These are phyloP conservation scores for Mycena latifolia DNA, from an alignment of 768 basidiomycete species.

Conservation along the genomic window DNA sequence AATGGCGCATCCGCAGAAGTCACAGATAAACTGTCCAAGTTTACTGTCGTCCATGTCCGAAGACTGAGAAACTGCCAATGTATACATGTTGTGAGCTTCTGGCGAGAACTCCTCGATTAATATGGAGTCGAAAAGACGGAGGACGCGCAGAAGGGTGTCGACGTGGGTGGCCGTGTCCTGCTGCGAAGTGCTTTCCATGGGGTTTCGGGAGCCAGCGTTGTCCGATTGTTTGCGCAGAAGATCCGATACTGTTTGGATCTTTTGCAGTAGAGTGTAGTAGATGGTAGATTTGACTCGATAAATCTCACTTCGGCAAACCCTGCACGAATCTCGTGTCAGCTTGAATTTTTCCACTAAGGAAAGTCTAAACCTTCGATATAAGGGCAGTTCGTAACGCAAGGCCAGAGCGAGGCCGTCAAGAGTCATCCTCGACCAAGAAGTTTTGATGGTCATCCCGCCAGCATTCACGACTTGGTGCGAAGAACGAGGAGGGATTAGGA, in stretches of 20 bases:
- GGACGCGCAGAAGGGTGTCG: slow-evolving; percentile 14
- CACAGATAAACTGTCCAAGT: slow-evolving; percentile 65
- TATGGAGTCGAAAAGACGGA: slow-evolving; percentile 34
- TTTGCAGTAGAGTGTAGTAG: slow-evolving; percentile 62
- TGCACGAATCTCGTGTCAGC: too few relatives aligned
- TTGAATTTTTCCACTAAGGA: slow-evolving; percentile 5
- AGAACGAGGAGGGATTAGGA: slow-evolving; percentile 84
- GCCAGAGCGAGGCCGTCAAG: slow-evolving; percentile 69
- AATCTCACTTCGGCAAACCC: slow-evolving; percentile 84
- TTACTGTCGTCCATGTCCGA: too few relatives aligned
- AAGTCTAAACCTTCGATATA: slow-evolving; percentile 76
- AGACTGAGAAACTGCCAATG: neutral
- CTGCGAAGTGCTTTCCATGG: slow-evolving; percentile 7
- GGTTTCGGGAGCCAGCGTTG: slow-evolving; percentile 4
- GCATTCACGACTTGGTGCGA: slow-evolving; percentile 89
- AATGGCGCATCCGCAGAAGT: slow-evolving; percentile 86
- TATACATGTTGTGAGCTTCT: slow-evolving; percentile 37
- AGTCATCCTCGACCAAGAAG: slow-evolving; percentile 91
- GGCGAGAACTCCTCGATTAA: slow-evolving; percentile 38
- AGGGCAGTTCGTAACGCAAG: slow-evolving; percentile 78
- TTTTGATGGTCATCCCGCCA: slow-evolving; percentile 86
- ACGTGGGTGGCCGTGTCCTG: slow-evolving; percentile 15
- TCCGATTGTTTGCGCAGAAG: neutral
- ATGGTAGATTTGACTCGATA: slow-evolving; percentile 81
- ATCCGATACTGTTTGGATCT: neutral